These are phyloP conservation scores for Moesziomyces aphidis DNA, from an alignment of 1,284 basidiomycete species.

Conservation along the genomic window DNA sequence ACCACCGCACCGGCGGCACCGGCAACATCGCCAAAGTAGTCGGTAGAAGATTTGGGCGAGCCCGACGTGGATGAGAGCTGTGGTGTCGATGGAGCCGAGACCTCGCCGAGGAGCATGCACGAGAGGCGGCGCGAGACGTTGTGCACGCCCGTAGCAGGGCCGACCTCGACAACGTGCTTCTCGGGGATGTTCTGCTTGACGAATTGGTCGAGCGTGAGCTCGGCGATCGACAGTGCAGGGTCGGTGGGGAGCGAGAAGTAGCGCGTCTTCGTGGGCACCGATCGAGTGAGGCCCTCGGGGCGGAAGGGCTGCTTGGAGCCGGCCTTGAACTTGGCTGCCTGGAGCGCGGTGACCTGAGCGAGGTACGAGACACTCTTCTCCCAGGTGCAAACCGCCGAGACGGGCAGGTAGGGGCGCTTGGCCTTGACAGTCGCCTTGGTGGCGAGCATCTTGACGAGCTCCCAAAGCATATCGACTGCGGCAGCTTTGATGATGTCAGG, in stretches of 20 bases:
- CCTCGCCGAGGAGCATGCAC: conserved; percentile 33
- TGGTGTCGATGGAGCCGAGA: conserved; percentile 22
- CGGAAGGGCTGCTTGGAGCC: conserved; percentile 37
- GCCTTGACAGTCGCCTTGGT: conserved; percentile 38
- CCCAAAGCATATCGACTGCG: conserved; percentile 48
- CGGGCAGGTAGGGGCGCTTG: conserved; percentile 47
- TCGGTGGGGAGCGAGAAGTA: conserved; percentile 50
- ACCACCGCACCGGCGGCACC: conserved; percentile 21
- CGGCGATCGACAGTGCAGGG: conserved; percentile 27
- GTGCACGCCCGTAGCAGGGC: conserved; percentile 19
- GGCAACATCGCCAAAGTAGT: conserved; percentile 29
- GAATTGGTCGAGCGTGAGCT: conserved; percentile 41
- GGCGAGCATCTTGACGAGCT: conserved; percentile 47
- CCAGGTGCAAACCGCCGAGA: conserved; percentile 53
- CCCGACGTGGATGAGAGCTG: conserved; percentile 17
- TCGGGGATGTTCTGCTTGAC: conserved; percentile 44
- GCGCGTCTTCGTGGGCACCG: conserved; percentile 33
- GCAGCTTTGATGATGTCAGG: conserved; percentile 36
- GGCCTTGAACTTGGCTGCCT: conserved; percentile 43
- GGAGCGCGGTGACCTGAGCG: conserved; percentile 40
- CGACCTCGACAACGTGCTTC: conserved; percentile 26
- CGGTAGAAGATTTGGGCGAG: conserved; percentile 19
- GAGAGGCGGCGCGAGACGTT: conserved; percentile 45
- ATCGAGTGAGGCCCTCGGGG: conserved; percentile 19
- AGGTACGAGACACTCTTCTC: conserved; percentile 44